Evolutionary conservation across 2,329 filamentous ascomycete genomes (phyloP).

Genomic region (Aureobasidium melanogenum): DNA sequence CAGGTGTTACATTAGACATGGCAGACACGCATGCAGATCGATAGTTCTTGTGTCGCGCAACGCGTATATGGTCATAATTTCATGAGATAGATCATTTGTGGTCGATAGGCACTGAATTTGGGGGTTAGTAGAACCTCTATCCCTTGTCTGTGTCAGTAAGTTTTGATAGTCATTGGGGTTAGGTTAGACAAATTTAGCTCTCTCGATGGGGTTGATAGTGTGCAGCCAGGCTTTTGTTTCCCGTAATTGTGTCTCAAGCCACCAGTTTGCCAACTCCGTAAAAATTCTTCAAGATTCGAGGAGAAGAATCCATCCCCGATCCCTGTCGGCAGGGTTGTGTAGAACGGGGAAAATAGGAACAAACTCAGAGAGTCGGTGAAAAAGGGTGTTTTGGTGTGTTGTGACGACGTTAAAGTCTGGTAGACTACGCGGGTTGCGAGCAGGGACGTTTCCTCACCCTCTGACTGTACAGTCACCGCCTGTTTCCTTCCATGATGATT

Average conservation of each 20-base stretch:
- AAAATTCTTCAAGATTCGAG: neutral
- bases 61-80: neutral
- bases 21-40: neutral
- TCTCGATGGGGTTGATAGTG: neutral
- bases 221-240: slow-evolving; percentile 5
- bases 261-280: neutral
- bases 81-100: neutral
- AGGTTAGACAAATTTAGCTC: neutral
- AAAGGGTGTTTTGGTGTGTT: slow-evolving; percentile 5
- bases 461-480: neutral
- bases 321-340: neutral
- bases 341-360: neutral
- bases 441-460: slow-evolving; percentile 4
- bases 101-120: neutral
- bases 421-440: neutral
- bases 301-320: neutral
- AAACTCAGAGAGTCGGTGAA: neutral
- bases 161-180: neutral
- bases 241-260: slow-evolving; percentile 9
- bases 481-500: neutral
- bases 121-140: neutral
- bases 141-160: neutral
- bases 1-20: slow-evolving; percentile 2
- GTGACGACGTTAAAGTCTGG: slow-evolving; percentile 1
- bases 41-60: neutral